Evolutionary conservation across 352 stramenopile species (phyloP).

Genomic region (Phytophthora ohioensis): DNA sequence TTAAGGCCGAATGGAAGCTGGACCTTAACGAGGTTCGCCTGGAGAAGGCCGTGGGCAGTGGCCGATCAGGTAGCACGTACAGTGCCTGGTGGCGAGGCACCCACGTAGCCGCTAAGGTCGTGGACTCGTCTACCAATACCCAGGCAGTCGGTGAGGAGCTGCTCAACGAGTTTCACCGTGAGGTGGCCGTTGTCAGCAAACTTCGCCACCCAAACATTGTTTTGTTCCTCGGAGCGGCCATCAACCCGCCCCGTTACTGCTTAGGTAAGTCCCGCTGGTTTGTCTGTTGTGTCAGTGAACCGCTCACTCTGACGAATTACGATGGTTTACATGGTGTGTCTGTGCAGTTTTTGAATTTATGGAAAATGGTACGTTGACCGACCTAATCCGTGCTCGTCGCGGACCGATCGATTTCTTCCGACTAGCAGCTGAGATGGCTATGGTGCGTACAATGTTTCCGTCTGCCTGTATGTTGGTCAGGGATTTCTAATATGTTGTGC

Average conservation of each 20-base stretch:
- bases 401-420: constrained; percentile 85
- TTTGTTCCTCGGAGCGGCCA: constrained; percentile 83
- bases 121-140: constrained; percentile 79
- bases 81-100: constrained; percentile 84
- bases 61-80: constrained; percentile 84
- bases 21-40: constrained; percentile 78
- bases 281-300: background rate
- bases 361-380: constrained; percentile 86
- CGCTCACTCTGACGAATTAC: background rate
- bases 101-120: constrained; percentile 80
- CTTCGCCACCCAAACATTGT: constrained; percentile 89
- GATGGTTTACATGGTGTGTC: background rate
- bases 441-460: constrained; percentile 46
- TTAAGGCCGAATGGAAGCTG: constrained; percentile 86
- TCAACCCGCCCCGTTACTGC: constrained; percentile 83
- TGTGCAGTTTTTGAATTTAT: constrained; percentile 88
- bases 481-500: background rate
- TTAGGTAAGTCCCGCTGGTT: constrained; percentile 54
- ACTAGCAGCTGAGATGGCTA: constrained; percentile 78
- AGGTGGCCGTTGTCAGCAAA: constrained; percentile 87
- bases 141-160: constrained; percentile 74
- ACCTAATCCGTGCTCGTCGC: constrained; percentile 77
- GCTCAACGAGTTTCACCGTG: constrained; percentile 88
- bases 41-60: constrained; percentile 71
- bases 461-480: background rate